phyloP scores from a whole-genome alignment of 139 green algal species.

The Nannochloris sp. region DNA sequence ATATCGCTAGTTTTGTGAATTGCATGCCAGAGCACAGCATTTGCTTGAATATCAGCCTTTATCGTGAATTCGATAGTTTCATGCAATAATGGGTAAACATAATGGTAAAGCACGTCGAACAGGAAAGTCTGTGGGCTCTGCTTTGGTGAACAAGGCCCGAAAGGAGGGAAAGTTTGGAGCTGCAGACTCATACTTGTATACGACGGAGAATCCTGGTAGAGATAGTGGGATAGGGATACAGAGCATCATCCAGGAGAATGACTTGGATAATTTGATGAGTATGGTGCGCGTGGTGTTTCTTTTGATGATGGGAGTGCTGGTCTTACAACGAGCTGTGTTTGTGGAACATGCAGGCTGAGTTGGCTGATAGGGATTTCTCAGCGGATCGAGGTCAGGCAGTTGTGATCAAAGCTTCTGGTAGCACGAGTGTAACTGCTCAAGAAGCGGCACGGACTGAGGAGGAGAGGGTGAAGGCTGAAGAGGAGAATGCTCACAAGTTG shows the following conservation, averaged over 20 bases:
- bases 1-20: neutral
- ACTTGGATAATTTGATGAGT: conserved; percentile 87
- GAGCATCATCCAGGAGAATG: conserved; percentile 75
- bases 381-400: conserved; percentile 51
- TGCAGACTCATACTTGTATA: conserved; percentile 39
- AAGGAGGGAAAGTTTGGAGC: conserved; percentile 19
- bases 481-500: conserved; percentile 30
- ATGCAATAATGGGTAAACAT: conserved; percentile 70
- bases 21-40: neutral
- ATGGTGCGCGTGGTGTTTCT: conserved; percentile 49
- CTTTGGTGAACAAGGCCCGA: conserved; percentile 46
- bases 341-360: conserved; percentile 49
- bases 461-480: conserved; percentile 37
- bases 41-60: neutral
- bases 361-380: conserved; percentile 78
- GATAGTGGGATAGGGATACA: conserved; percentile 55
- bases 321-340: too few species aligned
- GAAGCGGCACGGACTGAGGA: conserved; percentile 35
- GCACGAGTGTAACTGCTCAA: conserved; percentile 18
- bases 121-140: conserved; percentile 47
- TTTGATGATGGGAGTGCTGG: too few species aligned
- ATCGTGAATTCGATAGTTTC: neutral
- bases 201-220: conserved; percentile 32
- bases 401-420: conserved; percentile 55
- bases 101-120: conserved; percentile 67